These are phyloP conservation scores for Tetrapisispora nanseiensis DNA, from an alignment of 805 yeast genomes.

Conservation along the genomic window DNA sequence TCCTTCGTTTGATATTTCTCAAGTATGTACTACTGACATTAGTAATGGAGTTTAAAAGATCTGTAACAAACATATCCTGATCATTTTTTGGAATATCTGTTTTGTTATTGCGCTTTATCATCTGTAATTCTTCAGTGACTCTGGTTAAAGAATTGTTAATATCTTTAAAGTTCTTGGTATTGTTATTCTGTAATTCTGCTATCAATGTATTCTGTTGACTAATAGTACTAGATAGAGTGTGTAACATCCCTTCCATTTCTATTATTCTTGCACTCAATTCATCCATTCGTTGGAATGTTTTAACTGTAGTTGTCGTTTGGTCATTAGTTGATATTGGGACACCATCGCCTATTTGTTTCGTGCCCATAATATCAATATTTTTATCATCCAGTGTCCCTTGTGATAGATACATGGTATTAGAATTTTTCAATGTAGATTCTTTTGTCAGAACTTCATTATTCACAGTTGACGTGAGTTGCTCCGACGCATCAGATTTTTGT, in stretches of 20 bases:
- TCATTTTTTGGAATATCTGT: slow-evolving; percentile 4
- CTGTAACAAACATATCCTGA: slow-evolving; percentile 20
- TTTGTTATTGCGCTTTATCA: background rate
- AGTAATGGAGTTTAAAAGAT: slow-evolving; percentile 23
- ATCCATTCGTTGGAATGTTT: slow-evolving; percentile 27
- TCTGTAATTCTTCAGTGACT: background rate
- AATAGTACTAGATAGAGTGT: slow-evolving; percentile 17
- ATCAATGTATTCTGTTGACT: slow-evolving; percentile 14
- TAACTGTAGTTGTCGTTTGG: slow-evolving; percentile 9
- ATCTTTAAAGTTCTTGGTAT: slow-evolving; percentile 1
- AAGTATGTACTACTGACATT: slow-evolving; percentile 23
- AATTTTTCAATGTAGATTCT: background rate
- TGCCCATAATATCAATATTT: background rate
- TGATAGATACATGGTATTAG: background rate
- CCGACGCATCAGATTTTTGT: background rate
- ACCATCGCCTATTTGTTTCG: background rate
- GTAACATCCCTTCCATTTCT: slow-evolving; percentile 25
- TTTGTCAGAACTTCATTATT: background rate
- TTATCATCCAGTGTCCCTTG: background rate
- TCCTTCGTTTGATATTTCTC: slow-evolving; percentile 7
- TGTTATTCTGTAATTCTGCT: slow-evolving; percentile 3
- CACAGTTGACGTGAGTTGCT: background rate
- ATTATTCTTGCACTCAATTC: slow-evolving; percentile 25
- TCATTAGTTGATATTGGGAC: slow-evolving; percentile 6
- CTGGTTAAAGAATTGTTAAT: background rate